phyloP scores from a whole-genome alignment of 2,329 filamentous ascomycete genomes.

The Catunica adiposa region DNA sequence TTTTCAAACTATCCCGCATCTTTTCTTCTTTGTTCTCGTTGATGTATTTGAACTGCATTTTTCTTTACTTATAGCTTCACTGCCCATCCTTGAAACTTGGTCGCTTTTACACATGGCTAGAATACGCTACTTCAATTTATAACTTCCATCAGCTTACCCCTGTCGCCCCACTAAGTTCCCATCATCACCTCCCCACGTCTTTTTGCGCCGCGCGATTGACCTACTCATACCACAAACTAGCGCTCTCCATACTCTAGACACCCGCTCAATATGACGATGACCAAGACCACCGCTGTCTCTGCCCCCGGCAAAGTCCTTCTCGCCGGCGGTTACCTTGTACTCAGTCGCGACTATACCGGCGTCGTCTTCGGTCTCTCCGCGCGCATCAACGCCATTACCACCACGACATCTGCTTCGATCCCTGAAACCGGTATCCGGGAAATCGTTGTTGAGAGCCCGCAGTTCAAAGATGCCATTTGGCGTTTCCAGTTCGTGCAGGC shows the following conservation, averaged over 20 bases:
- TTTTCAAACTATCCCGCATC: no score
- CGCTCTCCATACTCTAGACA: neutral
- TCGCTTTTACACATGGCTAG: no score
- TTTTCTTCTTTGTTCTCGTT: no score
- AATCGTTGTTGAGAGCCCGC: constrained; percentile 78
- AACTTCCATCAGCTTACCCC: no score
- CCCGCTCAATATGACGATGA: neutral
- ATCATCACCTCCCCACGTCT: no score
- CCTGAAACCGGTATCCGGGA: constrained; percentile 46
- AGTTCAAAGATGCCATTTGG: constrained; percentile 80
- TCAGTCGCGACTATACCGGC: constrained; percentile 73
- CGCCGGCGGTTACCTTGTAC: constrained; percentile 84
- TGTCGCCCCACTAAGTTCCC: no score
- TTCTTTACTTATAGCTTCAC: no score
- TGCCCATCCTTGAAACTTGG: no score
- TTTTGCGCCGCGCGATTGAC: neutral
- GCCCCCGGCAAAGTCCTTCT: constrained; percentile 93
- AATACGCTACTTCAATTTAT: no score
- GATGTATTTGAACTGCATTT: no score
- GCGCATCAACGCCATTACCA: constrained; percentile 48
- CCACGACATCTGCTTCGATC: constrained; percentile 37
- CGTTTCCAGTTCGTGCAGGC: constrained; percentile 62
- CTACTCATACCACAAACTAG: neutral
- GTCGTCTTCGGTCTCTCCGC: constrained; percentile 52
- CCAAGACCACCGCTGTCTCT: constrained; percentile 43